A percentile compares a stretch with the other conserved stretches of the same genome.
Conservation (phyloP, 495 filamentous ascomycete species). For the Aspergillus bertholletiae region DNA sequence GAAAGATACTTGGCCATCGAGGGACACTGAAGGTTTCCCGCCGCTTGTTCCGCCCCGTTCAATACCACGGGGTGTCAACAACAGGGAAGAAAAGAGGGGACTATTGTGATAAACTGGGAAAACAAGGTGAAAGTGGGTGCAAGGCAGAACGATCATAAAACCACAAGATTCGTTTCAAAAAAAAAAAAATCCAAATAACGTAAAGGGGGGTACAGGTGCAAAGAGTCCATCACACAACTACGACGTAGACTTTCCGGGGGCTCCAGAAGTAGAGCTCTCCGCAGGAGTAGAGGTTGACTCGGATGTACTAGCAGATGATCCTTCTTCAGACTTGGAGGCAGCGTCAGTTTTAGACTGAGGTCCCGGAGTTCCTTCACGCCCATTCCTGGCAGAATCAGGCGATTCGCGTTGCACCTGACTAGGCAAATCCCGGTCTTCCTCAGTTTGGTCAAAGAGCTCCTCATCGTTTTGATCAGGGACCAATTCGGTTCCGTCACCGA, state of each 20-base stretch:
- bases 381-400: constrained; percentile 35
- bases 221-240: constrained; percentile 21
- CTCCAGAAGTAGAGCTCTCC: constrained; percentile 25
- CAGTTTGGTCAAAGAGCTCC: constrained; percentile 84
- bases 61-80: constrained; percentile 4
- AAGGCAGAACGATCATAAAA: constrained; percentile 19
- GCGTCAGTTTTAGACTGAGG: constrained; percentile 34
- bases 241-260: constrained; percentile 27
- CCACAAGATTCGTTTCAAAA: constrained; percentile 21
- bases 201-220: constrained; percentile 5
- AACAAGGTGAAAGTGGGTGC: constrained; percentile 9
- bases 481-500: constrained; percentile 91
- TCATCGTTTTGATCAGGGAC: constrained; percentile 80
- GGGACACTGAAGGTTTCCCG: not conserved
- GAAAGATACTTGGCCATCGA: constrained; percentile 2
- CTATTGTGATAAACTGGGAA: not conserved
- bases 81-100: not conserved
- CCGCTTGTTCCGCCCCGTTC: not conserved
- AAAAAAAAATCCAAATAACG: constrained; percentile 21
- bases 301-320: constrained; percentile 33
- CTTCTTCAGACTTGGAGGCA: constrained; percentile 16
- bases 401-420: constrained; percentile 51
- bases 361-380: constrained; percentile 58
- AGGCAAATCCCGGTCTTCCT: constrained; percentile 73
- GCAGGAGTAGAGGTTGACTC: constrained; percentile 47